These are phyloP conservation scores for Pleodorina starrii DNA, from an alignment of 139 green algal genomes.

Conservation along the genomic window DNA sequence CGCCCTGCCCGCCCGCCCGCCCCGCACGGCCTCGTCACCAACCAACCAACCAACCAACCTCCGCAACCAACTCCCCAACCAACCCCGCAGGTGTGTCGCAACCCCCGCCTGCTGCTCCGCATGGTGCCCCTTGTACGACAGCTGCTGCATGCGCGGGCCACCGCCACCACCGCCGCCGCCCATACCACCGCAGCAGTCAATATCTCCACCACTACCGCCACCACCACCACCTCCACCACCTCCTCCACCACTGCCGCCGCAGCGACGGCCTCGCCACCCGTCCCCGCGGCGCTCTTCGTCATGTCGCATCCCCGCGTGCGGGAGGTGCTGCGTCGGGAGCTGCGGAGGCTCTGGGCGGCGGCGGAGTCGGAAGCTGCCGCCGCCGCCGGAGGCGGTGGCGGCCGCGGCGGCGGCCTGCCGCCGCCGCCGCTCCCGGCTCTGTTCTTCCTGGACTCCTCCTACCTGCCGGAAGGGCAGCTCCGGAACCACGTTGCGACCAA, in stretches of 20 bases:
- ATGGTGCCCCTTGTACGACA: conserved; percentile 22
- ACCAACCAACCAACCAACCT: too few species aligned
- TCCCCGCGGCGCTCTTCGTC: neutral
- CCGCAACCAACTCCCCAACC: too few species aligned
- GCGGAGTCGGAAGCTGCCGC: neutral
- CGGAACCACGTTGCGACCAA: neutral
- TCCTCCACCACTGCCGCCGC: neutral
- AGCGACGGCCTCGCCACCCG: neutral
- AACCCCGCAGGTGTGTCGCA: conserved; percentile 29
- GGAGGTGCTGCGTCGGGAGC: conserved; percentile 7
- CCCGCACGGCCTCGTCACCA: too few species aligned
- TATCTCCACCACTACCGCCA: neutral
- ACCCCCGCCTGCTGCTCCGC: conserved; percentile 7
- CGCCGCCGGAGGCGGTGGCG: neutral
- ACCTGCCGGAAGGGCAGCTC: conserved; percentile 16
- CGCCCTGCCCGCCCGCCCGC: too few species aligned
- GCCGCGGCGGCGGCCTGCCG: neutral
- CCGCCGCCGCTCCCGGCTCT: neutral
- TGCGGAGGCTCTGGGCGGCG: conserved; percentile 30
- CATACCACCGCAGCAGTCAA: neutral
- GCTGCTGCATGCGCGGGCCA: neutral
- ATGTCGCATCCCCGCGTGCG: conserved; percentile 40
- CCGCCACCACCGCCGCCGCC: neutral
- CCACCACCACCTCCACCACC: neutral
- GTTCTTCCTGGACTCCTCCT: neutral